phyloP scores from a whole-genome alignment of 176 grass and related monocot species.

The Oryza officinalis region DNA sequence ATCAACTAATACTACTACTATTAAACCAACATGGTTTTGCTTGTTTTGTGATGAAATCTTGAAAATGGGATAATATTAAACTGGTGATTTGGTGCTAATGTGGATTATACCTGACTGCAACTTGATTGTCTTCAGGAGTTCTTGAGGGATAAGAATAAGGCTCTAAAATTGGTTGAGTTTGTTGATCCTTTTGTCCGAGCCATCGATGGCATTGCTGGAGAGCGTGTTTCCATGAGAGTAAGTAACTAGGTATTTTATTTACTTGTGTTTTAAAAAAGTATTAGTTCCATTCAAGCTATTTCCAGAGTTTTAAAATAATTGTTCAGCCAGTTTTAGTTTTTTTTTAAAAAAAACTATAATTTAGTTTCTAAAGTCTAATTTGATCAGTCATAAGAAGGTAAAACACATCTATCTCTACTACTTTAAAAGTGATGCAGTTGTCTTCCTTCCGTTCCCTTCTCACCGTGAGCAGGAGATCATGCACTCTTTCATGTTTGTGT shows the following conservation, averaged over 20 bases:
- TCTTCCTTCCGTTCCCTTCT: too few species aligned
- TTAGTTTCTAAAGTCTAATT: too few species aligned
- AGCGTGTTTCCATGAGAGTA: constrained; percentile 86
- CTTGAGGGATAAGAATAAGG: constrained; percentile 76
- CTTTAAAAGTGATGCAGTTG: too few species aligned
- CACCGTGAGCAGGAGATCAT: too few species aligned
- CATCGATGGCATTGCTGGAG: constrained; percentile 73
- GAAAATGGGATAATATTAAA: constrained; percentile 18
- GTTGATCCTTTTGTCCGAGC: constrained; percentile 75
- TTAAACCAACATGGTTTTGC: constrained; percentile 8
- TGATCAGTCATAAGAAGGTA: too few species aligned
- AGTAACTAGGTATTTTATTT: constrained; percentile 22
- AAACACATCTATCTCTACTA: too few species aligned
- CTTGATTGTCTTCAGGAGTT: constrained; percentile 54
- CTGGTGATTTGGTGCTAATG: neutral
- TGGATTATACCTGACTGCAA: constrained; percentile 21
- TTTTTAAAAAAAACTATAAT: too few species aligned
- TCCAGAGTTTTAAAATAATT: too few species aligned
- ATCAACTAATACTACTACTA: constrained; percentile 5
- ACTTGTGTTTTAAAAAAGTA: neutral
- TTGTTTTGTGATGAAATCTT: neutral
- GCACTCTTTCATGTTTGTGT: too few species aligned
- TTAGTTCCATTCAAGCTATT: neutral
- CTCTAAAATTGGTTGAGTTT: constrained; percentile 54
- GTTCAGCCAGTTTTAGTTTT: too few species aligned